Base-by-base conservation (phyloP, 2,329 filamentous ascomycete genomes). In the Ophiosphaerella narmari region DNA sequence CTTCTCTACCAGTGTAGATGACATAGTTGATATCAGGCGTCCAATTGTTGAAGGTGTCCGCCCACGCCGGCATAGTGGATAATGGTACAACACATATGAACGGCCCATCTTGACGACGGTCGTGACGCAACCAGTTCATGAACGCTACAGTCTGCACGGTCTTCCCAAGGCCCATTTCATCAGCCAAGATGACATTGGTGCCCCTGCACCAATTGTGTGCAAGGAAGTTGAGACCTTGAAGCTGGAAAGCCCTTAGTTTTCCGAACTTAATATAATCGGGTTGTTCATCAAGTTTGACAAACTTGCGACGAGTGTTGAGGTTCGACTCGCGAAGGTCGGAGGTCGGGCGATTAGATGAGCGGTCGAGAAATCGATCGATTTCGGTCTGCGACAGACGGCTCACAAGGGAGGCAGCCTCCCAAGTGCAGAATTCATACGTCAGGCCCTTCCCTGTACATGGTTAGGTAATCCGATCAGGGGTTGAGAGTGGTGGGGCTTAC, bases 121-220 rank as follows among this genome's bases (percentile, higher is more conserved):
- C 86, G 74, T 97, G 93, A 46, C 91, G 89, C 52, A 99, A 82
- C 93, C 94, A 99, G 71, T 93, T 97, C 73, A 99, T 88, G 72
- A 97, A 97, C 0, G 93, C 87, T 24, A 99, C 92, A 0, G 93
- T 97, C 75, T 99, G 94, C 0, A 99, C 94, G 0, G 94, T 99
- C 77, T 99, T 99, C 24, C 94, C 94, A 12, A 99, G 82, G 64
- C 94, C 94, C 94, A 99, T 99, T 75, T 99, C 94, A 70, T 99
- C 94, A 41, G 94, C 94, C 45, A 99, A 82, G 63, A 99, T 97
- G 67, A 97, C 94, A 64, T 97, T 99, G 73, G 94, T 94, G 47
- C 86, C 87, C 66, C 89, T 87, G 45, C 89, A 90, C 95, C 95
- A 99, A 74, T 97, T 96, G 75, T 96, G 91, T 39, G 90, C 90